Evolutionary conservation across 2,329 filamentous ascomycete species (phyloP), one percentile per base, ranked within the genome.

Genomic region (Trichoderma semiorbis): DNA sequence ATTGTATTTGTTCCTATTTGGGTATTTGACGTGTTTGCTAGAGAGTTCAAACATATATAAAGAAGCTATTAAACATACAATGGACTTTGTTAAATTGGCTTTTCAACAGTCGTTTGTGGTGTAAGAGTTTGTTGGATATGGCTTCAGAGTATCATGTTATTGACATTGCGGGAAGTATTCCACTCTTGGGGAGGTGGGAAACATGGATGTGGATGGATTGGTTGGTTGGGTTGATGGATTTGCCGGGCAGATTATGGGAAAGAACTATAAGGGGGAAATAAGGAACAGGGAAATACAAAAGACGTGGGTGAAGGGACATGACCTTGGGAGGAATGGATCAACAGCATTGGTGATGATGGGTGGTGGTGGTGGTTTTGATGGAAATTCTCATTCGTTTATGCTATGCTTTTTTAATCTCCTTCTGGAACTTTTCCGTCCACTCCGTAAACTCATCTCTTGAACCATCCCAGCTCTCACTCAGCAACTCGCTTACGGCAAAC

Each of bases 381-480:
- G 14, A 32, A 36, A 39, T 21, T 43, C n/a, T 50, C 8, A n/a
- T 55, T 58, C 18, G n/a, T 24, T 24, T 47, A 39, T 39, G 62
- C 55, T 71, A 73, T 28, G 62, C 36, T 77, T 86, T 87, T 74
- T 85, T 87, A 16, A 89, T 85, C 74, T 87, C 84, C 36, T 79
- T 76, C 76, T 85, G 84, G 74, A 89, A 90, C 73, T 85, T 87
- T 12, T 83, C 84, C n/a, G 87, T 89, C 94, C 94, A 97, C 18
- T 87, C 84, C 0, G 90, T 92, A 78, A 97, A 97, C 76, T 92
- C 93, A 77, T 97, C 94, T 21, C 88, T 85, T 61, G 86, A 81
- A 0, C 87, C 90, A 3, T 87, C 81, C 92, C 92, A 95, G 24
- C 85, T 84, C 72, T 84, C 82, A 64, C 83, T 83, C 14, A 93